Percentiles rank a stretch among this genome's conserved stretches.
phyloP scores from a whole-genome alignment of 2,329 filamentous ascomycete genomes.

The Phialophora macrospora region DNA sequence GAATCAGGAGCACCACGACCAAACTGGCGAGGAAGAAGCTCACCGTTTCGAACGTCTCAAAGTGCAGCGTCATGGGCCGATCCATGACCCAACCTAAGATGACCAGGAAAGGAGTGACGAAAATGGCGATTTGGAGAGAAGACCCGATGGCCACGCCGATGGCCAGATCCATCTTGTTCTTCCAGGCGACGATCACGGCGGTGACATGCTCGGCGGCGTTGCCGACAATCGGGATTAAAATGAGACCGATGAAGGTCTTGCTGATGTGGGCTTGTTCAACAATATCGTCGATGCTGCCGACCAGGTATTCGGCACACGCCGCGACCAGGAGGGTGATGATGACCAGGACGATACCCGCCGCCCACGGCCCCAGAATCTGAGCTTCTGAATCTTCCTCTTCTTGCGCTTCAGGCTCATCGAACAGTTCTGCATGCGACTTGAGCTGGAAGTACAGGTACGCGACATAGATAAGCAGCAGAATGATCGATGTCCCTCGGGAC shows the following conservation, averaged over 20 bases:
- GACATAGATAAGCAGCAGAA: constrained; percentile 74
- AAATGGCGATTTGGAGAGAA: constrained; percentile 80
- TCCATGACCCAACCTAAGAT: constrained; percentile 79
- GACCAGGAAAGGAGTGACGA: constrained; percentile 79
- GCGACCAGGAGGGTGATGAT: constrained; percentile 72
- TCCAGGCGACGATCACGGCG: constrained; percentile 75
- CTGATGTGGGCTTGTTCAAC: constrained; percentile 73
- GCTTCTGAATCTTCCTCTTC: constrained; percentile 46
- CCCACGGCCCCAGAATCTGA: constrained; percentile 64
- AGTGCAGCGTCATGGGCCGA: constrained; percentile 75
- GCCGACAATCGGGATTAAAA: constrained; percentile 78
- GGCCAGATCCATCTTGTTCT: constrained; percentile 70
- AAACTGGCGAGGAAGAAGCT: constrained; percentile 76
- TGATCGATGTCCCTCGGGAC: constrained; percentile 76
- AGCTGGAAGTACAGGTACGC: constrained; percentile 81
- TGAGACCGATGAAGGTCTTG: constrained; percentile 80
- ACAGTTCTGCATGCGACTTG: constrained; percentile 72
- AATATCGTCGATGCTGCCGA: constrained; percentile 74
- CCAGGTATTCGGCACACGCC: constrained; percentile 76
- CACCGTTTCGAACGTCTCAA: constrained; percentile 79
- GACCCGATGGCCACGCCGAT: constrained; percentile 83
- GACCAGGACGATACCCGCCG: constrained; percentile 70
- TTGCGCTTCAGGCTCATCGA: constrained; percentile 58
- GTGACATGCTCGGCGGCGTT: constrained; percentile 83
- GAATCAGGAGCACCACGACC: constrained; percentile 73